Percentiles rank a stretch among this genome's conserved stretches.
phyloP scores from a whole-genome alignment of 1,139 yeast genomes.

The Taiozyma sp. region DNA sequence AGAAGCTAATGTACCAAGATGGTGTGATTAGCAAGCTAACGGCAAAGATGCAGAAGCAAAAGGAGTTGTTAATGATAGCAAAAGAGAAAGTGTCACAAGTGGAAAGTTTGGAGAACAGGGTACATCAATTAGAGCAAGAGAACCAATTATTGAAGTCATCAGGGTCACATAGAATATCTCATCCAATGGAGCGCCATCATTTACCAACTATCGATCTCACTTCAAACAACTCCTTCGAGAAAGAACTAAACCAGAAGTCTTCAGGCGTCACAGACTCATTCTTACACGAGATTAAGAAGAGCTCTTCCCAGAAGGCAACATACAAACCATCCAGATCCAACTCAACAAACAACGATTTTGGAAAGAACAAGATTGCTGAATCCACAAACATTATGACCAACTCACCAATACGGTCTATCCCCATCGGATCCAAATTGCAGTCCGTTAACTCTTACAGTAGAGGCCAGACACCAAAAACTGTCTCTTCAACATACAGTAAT shows the following conservation, averaged over 20 bases:
- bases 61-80: slow-evolving; percentile 16
- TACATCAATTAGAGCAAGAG: slow-evolving; percentile 12
- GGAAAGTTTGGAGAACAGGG: slow-evolving; percentile 9
- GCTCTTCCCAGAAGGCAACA: slow-evolving; percentile 11
- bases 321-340: slow-evolving; percentile 1
- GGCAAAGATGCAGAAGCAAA: slow-evolving; percentile 19
- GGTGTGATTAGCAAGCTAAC: slow-evolving; percentile 10
- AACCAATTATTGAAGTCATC: slow-evolving; percentile 6
- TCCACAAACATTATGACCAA: slow-evolving; percentile 17
- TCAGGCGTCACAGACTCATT: slow-evolving; percentile 12
- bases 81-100: slow-evolving; percentile 19
- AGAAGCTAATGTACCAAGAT: slow-evolving; percentile 13
- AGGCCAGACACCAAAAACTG: background rate
- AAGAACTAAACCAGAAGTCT: slow-evolving; percentile 1
- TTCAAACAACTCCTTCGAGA: slow-evolving; percentile 10
- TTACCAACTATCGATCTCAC: slow-evolving; percentile 19
- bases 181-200: background rate
- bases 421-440: slow-evolving; percentile 1
- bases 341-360: slow-evolving; percentile 7
- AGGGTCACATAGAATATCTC: background rate
- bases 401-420: slow-evolving; percentile 7
- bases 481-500: background rate
- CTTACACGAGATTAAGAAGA: slow-evolving; percentile 17
- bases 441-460: background rate
- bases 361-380: slow-evolving; percentile 18